phyloP scores from a whole-genome alignment of 805 yeast genomes.

The Diddensiella santjacobensis region DNA sequence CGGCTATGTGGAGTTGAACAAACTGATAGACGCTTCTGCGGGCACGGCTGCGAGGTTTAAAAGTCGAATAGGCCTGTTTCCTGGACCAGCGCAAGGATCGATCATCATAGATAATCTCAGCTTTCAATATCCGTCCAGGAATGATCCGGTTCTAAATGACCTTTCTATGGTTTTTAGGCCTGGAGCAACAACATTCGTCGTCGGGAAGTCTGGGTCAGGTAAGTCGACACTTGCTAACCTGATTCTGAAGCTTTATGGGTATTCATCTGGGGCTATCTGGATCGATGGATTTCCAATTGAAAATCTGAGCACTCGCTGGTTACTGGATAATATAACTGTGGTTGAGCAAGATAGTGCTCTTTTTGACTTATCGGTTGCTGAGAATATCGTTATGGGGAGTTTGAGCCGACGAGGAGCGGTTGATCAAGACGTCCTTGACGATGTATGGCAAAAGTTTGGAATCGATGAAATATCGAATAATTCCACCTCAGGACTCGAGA shows the following conservation, averaged over 20 bases:
- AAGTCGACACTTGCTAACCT: conserved; percentile 77
- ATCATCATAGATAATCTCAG: conserved; percentile 43
- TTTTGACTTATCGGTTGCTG: conserved; percentile 58
- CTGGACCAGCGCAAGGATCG: conserved; percentile 35
- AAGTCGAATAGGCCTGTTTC: conserved; percentile 26
- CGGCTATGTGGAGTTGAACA: conserved; percentile 51
- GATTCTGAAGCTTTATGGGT: conserved; percentile 54
- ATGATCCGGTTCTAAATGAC: conserved; percentile 43
- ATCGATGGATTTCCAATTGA: conserved; percentile 53
- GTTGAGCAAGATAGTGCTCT: conserved; percentile 69
- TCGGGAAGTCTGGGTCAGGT: conserved; percentile 92
- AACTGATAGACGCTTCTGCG: conserved; percentile 34
- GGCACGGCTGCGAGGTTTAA: conserved; percentile 10
- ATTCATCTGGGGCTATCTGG: conserved; percentile 50
- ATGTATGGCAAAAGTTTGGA: conserved; percentile 52
- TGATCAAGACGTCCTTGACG: conserved; percentile 31
- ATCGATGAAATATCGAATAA: conserved; percentile 46
- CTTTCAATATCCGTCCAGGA: conserved; percentile 63
- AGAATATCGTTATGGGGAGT: conserved; percentile 59
- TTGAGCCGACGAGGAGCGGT: conserved; percentile 25
- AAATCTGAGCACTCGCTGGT: conserved; percentile 46
- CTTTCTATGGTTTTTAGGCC: conserved; percentile 46
- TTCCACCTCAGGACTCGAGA: conserved; percentile 54
- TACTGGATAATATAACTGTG: conserved; percentile 60
- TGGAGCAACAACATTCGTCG: conserved; percentile 53